Evolutionary conservation across 2,329 filamentous ascomycete species (phyloP), one percentile per base, ranked within the genome.

Genomic region (Fusarium pseudoanthophilum): DNA sequence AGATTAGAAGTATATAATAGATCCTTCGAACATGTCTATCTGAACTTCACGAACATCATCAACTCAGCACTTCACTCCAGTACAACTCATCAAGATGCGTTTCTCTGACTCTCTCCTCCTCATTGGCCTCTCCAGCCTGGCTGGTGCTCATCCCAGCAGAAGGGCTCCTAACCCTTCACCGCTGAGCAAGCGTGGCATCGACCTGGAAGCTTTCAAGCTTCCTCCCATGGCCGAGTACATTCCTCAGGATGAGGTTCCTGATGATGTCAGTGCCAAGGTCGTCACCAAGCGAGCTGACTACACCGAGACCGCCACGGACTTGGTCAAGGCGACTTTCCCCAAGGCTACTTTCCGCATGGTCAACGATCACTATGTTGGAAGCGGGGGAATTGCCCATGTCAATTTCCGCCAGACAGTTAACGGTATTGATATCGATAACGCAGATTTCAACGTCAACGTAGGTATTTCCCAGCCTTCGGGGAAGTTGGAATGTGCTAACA

Each of bases 401-500:
- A 85, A 89, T 78, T 89, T 90, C 77, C 88, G 87, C 79, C 89
- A 91, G 80, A 90, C 88, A 0, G 81, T 83, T 11, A 86, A 90
- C 60, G 88, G 86, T 3, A 77, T 90, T 30, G 89, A 90, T 68
- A 85, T 91, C 67, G 89, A 90, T 73, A 90, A 90, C 73, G 87
- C 86, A 2, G 87, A 89, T 75, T 89, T 90, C 75, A 89, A 90
- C 58, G 87, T 90, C 53, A 90, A 90, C 70, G 87, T 90, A 73
- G 81, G 87, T 82, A 10, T 15, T 11, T 1, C 2, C 5, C 13
- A 13, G 1, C 1, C 2, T 1, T 6, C 5, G 2, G 15, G 15
- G 21, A 10, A 5, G 5, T 7, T 6, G 4, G 6, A 5, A 26
- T 15, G 3, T 30, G 14, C 66, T 75, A 7, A 72, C 30, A n/a